phyloP scores from a whole-genome alignment of 192 early-diverging fungal species.

The Podochytrium sp. region DNA sequence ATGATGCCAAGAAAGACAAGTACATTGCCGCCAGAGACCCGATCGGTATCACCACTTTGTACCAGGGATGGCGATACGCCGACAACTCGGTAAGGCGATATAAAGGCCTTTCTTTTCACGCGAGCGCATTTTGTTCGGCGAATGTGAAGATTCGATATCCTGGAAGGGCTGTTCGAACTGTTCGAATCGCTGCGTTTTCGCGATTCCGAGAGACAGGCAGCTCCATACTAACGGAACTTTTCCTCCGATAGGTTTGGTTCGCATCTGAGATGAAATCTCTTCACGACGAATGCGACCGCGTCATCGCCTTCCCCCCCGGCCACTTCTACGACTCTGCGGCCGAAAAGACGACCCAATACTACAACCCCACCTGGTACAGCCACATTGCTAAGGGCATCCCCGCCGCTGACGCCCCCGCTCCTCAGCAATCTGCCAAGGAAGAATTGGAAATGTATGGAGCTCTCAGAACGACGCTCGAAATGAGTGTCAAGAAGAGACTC shows the following conservation, averaged over 20 bases:
- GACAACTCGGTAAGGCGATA: constrained; percentile 67
- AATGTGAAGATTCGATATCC: no score
- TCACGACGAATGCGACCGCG: constrained; percentile 96
- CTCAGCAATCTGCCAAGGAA: constrained; percentile 59
- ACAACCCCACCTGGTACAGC: constrained; percentile 87
- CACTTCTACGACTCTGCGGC: constrained; percentile 80
- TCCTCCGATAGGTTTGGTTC: constrained; percentile 73
- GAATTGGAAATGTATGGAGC: constrained; percentile 65
- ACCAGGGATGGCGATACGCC: constrained; percentile 85
- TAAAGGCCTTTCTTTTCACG: no score
- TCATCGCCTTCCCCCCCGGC: constrained; percentile 97
- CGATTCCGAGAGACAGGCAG: no score
- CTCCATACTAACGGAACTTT: no score
- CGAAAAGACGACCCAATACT: constrained; percentile 82
- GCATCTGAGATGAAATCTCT: constrained; percentile 94
- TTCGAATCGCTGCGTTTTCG: no score
- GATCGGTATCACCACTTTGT: constrained; percentile 97
- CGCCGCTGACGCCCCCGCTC: constrained; percentile 48
- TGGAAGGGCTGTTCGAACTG: no score
- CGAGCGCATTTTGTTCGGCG: no score
- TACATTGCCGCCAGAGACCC: constrained; percentile 95
- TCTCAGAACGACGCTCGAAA: constrained; percentile 81
- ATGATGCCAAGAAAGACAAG: constrained; percentile 79
- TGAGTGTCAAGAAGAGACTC: constrained; percentile 90
- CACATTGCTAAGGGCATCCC: constrained; percentile 41